Evolutionary conservation across 306 rosid species (phyloP).

Genomic region (Castanea sativa): DNA sequence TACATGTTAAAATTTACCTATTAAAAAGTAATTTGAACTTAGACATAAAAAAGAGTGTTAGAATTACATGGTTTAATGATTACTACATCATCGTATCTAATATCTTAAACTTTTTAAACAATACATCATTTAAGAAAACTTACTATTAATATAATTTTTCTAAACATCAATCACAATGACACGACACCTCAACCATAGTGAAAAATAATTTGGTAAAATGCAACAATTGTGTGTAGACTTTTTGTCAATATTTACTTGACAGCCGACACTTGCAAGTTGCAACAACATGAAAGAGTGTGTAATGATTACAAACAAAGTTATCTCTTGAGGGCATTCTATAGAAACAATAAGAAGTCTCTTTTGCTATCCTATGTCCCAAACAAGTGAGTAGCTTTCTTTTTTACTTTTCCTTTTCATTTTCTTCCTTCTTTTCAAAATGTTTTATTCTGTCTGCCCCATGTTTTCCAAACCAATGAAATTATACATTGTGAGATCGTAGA

Average conservation of each 20-base stretch:
- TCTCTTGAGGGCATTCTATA: background rate
- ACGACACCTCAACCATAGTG: no score
- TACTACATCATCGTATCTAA: no score
- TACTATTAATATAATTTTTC: no score
- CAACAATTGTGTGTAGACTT: no score
- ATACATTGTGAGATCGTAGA: no score
- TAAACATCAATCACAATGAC: no score
- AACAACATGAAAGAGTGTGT: background rate
- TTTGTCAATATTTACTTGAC: background rate
- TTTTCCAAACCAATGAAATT: background rate
- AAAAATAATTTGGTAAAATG: no score
- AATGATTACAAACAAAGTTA: background rate
- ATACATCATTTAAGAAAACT: no score
- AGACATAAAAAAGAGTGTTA: rapidly evolving
- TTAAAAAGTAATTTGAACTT: rapidly evolving
- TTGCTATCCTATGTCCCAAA: background rate
- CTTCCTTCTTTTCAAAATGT: background rate
- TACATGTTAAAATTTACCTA: rapidly evolving
- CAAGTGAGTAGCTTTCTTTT: background rate
- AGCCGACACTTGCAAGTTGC: background rate
- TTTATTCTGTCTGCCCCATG: background rate
- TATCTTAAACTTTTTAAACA: no score
- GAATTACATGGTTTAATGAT: no score
- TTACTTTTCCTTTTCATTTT: background rate
- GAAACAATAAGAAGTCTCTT: background rate